Conservation (phyloP, 2,329 filamentous ascomycete genomes). For the Epichloe amarillans region DNA sequence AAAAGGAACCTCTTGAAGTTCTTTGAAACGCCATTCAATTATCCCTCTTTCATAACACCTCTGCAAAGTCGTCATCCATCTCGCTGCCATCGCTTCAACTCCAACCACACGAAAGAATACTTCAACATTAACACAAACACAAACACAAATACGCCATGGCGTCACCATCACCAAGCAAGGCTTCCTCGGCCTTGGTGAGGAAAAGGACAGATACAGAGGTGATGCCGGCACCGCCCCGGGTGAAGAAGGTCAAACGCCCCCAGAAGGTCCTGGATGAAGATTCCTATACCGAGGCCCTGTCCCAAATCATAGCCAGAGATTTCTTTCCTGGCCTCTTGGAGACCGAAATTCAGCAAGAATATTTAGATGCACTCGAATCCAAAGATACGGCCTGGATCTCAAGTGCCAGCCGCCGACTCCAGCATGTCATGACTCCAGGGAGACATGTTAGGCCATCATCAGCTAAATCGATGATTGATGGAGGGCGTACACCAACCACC, state of each 20-base stretch:
- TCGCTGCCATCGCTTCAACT: background rate
- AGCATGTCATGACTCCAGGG: conserved; percentile 71
- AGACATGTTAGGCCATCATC: conserved; percentile 22
- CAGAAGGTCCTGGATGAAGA: conserved; percentile 85
- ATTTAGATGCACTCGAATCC: conserved; percentile 80
- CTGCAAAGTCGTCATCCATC: no score
- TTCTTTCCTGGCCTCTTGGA: conserved; percentile 91
- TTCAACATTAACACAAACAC: background rate
- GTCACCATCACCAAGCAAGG: conserved; percentile 1
- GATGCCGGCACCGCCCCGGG: conserved; percentile 76
- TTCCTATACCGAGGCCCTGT: conserved; percentile 77
- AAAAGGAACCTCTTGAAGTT: no score
- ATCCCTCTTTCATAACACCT: no score
- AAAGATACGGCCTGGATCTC: conserved; percentile 76
- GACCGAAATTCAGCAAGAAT: conserved; percentile 78
- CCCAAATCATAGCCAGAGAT: conserved; percentile 88
- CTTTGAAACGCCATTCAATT: no score
- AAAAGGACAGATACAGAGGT: conserved; percentile 56
- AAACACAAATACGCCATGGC: background rate
- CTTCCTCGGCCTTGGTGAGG: conserved; percentile 39
- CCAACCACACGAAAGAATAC: background rate
- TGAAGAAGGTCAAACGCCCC: conserved; percentile 85
- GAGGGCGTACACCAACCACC: conserved; percentile 46
- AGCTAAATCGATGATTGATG: conserved; percentile 14
- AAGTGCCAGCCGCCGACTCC: conserved; percentile 58